These are phyloP conservation scores for Tripterygium wilfordii DNA, from an alignment of 177 flowering plant species.

Conservation along the genomic window DNA sequence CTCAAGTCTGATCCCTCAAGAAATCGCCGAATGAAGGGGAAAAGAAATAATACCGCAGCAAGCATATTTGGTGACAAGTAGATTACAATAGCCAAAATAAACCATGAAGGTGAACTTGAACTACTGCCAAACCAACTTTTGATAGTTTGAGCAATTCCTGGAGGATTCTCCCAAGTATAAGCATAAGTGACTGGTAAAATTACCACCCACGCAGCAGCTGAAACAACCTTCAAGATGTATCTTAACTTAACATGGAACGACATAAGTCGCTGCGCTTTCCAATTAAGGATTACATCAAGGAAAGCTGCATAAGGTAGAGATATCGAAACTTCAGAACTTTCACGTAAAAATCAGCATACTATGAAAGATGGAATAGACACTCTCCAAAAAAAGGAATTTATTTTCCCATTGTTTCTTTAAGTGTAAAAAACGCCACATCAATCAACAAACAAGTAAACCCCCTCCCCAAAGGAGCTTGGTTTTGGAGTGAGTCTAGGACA, in stretches of 20 bases:
- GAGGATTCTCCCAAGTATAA: conserved; percentile 78
- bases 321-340: neutral
- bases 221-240: conserved; percentile 75
- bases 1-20: conserved; percentile 84
- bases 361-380: no score
- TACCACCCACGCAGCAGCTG: conserved; percentile 92
- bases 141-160: conserved; percentile 80
- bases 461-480: no score
- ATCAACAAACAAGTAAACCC: no score
- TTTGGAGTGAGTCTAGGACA: no score
- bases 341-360: no score
- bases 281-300: conserved; percentile 80
- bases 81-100: conserved; percentile 79
- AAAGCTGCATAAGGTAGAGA: conserved; percentile 48
- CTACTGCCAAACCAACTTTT: conserved; percentile 79
- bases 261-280: conserved; percentile 85
- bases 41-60: conserved; percentile 64
- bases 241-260: conserved; percentile 77
- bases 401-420: no score
- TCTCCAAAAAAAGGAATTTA: no score
- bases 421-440: no score
- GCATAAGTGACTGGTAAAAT: conserved; percentile 89
- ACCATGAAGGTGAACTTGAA: conserved; percentile 57
- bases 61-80: conserved; percentile 96
- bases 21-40: conserved; percentile 77